Evolutionary conservation across 345 rosid genomes (phyloP), one percentile per base, ranked within the genome.

Genomic region (Camelina laxa): DNA sequence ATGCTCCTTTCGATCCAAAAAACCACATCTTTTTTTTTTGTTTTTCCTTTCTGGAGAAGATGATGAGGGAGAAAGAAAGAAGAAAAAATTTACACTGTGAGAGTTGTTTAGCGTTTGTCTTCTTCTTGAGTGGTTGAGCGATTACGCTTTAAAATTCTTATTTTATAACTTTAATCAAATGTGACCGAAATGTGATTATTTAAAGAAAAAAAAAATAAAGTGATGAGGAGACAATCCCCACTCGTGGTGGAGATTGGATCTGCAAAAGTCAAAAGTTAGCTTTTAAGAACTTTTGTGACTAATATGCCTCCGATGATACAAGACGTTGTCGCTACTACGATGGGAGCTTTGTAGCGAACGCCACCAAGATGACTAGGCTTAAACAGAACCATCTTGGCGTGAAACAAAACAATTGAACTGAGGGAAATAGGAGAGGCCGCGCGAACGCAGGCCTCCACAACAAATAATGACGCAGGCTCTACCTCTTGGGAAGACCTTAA

Each of bases 1-100:
- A 78, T 7, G 69, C 86, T 69, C 83, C 67, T 72, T 69, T 74
- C n/a, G 63, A 60, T 38, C 69, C 65, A 13, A 67, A 77, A 63
- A 70, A 60, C 72, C 82, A 79, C 76, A 75, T 75, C 67, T 71
- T 27, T 27, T 70, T 27, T 70, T 65, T 58, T 9, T 36, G 38
- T 36, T 36, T 36, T 36, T 9, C 36, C 12, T 36, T 9, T 11
- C 22, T 48, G 21, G 12, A 47, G 60, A 66, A 57, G 65, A 41
- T 44, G 56, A 55, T 47, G 30, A 27, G 30, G 30, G 30, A 4
- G 30, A 27, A 27, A 4, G 2, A 2, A 31, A 33, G 13, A 19
- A 15, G 67, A 68, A 20, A 14, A 15, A 51, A 61, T 47, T 47
- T 45, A 69, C 19, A 24, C 54, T 16, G 15, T 13, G 27, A 60